phyloP scores from a whole-genome alignment of 495 filamentous ascomycete species.

The Astrothelium macrocarpum region DNA sequence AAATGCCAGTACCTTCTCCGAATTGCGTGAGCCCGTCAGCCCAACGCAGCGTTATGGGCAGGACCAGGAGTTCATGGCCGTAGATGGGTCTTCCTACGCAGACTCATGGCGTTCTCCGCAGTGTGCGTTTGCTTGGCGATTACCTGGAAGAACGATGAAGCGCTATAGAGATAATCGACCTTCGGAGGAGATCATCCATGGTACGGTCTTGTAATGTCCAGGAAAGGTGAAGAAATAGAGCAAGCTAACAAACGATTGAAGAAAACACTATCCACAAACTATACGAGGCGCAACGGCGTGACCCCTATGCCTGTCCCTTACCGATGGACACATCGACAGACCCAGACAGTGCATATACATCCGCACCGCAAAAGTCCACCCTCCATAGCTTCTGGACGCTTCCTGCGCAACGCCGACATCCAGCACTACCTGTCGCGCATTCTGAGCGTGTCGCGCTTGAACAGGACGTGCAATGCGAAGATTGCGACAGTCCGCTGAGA shows the following conservation, averaged over 20 bases:
- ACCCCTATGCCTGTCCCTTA: background rate
- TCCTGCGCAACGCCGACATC: background rate
- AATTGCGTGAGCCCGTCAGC: background rate
- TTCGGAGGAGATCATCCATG: background rate
- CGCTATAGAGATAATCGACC: background rate
- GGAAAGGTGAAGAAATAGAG: background rate
- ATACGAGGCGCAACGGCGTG: background rate
- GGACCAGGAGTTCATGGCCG: background rate
- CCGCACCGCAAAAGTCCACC: background rate
- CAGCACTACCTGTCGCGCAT: background rate
- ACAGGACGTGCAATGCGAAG: background rate
- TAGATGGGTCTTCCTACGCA: background rate
- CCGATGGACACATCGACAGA: background rate
- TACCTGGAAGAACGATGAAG: slow-evolving; percentile 1
- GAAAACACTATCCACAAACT: slow-evolving; percentile 3
- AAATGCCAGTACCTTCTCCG: background rate
- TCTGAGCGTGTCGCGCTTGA: background rate
- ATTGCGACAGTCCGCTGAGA: background rate
- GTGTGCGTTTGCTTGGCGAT: background rate
- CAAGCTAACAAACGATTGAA: background rate
- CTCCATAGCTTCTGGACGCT: background rate
- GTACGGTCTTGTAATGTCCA: background rate
- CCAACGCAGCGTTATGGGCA: background rate
- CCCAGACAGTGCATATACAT: background rate
- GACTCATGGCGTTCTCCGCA: background rate